Base-by-base conservation (phyloP, 371 early-diverging fungal genomes). In the Blakeslea trispora region DNA sequence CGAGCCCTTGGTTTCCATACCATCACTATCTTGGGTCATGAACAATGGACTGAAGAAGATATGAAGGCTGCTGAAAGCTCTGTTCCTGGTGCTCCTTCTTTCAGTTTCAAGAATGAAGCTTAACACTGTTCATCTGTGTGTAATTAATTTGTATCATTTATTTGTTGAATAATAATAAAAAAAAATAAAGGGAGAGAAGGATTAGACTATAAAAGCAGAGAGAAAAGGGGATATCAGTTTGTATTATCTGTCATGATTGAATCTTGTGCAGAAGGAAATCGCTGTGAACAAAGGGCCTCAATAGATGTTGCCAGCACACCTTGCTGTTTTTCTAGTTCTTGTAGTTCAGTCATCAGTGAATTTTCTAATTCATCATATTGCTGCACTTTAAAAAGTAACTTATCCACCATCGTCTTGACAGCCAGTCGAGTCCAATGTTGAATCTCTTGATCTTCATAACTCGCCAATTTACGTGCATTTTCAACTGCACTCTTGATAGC, bases 281-380 rank as follows among this genome's bases (percentile, higher is more conserved):
- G 52, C 9, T 60, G 61, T 5, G 51, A 22, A n/a, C 22, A 15
- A 1, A 62, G 51, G 7, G 66, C 59, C 19, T 77, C 74, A 18
- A 77, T 66, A 7, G 74, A 72, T 21, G 45, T 66, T n/a, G 57
- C 53, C 11, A 77, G 42, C 14, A 68, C 31, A 22, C 34, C 42
- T 17, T 90, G 75, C 75, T 94, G 95, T 23, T 83, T 79, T 60
- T 94, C 96, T 18, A 97, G 57, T 44, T 96, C 96, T 46, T 80
- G 72, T 50, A 87, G 77, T 72, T 98, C 97, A 34, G 75, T 76
- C 56, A 92, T 94, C 23, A 97, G 62, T 5, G 90, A 72, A 0
- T 75, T 77, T 67, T 97, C 97, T 61, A 96, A 60, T 61, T 95
- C 95, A 53, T 93, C 92, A 55, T 96, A 94, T 59, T 95, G 93